These are phyloP conservation scores for Chrysoporthe austroafricana DNA, from an alignment of 2,329 filamentous ascomycete species.

Conservation along the genomic window DNA sequence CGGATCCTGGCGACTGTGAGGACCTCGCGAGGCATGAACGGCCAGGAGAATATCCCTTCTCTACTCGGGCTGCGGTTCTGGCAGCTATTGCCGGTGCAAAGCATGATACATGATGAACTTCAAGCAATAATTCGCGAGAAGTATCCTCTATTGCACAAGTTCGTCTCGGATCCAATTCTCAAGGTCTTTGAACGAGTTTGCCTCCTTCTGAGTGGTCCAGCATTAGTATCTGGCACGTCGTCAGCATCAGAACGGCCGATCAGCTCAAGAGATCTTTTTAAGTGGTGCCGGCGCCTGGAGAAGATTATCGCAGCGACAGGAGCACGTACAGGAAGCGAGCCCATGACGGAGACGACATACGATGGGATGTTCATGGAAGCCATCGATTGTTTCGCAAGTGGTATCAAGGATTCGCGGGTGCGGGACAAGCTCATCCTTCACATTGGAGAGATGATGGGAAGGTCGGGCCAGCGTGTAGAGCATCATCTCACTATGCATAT, in stretches of 20 bases:
- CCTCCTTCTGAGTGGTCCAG: constrained; percentile 42
- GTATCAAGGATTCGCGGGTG: constrained; percentile 68
- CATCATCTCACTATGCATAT: constrained; percentile 77
- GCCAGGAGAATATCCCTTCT: constrained; percentile 67
- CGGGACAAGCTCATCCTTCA: constrained; percentile 64
- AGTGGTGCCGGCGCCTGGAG: constrained; percentile 82
- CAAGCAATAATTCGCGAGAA: constrained; percentile 71
- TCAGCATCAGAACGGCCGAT: constrained; percentile 48
- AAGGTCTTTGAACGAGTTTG: constrained; percentile 61
- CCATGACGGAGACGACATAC: constrained; percentile 70
- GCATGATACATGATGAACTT: constrained; percentile 72
- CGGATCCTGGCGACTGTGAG: constrained; percentile 90
- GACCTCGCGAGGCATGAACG: constrained; percentile 71
- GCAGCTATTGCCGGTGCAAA: constrained; percentile 72
- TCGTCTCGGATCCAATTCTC: constrained; percentile 58
- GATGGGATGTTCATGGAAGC: constrained; percentile 94
- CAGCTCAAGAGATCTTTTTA: constrained; percentile 74
- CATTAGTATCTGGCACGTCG: constrained; percentile 34
- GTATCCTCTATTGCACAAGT: constrained; percentile 71
- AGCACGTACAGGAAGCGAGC: constrained; percentile 68
- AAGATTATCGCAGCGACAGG: constrained; percentile 65
- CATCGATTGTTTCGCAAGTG: constrained; percentile 88
- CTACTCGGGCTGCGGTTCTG: constrained; percentile 87
- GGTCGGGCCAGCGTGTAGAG: constrained; percentile 79
- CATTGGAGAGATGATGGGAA: constrained; percentile 85